A percentile compares a stretch with the other conserved stretches of the same genome.
These are phyloP conservation scores for Asparagopsis taxiformis DNA, from an alignment of 31 red algal genomes.

Conservation along the genomic window DNA sequence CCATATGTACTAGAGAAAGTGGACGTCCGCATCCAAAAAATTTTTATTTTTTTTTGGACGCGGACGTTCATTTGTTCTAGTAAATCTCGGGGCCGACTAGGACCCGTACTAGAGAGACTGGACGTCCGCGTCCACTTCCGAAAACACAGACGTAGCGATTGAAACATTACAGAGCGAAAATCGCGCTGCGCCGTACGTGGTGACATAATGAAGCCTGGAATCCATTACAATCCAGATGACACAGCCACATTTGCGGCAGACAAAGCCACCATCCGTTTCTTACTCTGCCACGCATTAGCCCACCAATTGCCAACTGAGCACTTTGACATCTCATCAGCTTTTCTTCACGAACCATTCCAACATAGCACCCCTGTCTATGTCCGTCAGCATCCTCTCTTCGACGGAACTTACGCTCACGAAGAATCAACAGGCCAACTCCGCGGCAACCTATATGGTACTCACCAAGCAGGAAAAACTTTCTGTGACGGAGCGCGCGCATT, in stretches of 20 bases:
- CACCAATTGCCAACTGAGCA: background rate
- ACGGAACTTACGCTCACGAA: slow-evolving; percentile 1
- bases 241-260: background rate
- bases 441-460: slow-evolving; percentile 5
- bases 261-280: background rate
- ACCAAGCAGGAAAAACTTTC: background rate
- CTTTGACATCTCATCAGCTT: slow-evolving; percentile 8
- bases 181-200: background rate
- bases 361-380: slow-evolving; percentile 1
- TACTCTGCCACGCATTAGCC: background rate
- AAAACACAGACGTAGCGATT: background rate
- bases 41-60: no score
- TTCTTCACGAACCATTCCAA: background rate
- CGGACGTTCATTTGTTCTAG: no score
- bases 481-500: no score
- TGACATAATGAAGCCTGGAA: background rate
- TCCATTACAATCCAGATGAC: background rate
- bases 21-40: no score
- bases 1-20: no score
- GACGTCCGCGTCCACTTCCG: no score
- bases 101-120: no score
- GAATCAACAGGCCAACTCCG: background rate
- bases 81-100: no score
- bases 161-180: background rate
- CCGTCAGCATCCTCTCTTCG: slow-evolving; percentile 1